Evolutionary conservation across 768 basidiomycete species (phyloP), one percentile per base, ranked within the genome.

Genomic region (Termitomyces sp.): DNA sequence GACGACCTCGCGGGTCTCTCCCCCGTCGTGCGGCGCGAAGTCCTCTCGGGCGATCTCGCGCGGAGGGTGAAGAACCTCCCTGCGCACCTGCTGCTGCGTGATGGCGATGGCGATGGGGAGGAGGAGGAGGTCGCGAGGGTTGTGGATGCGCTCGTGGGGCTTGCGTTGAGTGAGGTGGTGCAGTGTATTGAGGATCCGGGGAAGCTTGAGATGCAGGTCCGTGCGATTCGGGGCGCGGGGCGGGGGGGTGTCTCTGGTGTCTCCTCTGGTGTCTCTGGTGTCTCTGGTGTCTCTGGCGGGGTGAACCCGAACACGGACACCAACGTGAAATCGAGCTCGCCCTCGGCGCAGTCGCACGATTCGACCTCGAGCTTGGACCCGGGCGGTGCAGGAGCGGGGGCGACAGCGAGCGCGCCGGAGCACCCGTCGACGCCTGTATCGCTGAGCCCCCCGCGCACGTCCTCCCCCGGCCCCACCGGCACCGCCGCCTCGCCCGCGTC

Each of bases 351-450:
- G 62, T 89, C 88, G 6, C 89, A 89, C 62, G 88, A 89, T n/a
- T n/a, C n/a, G n/a, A n/a, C n/a, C 70, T 90, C 90, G 1, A 80
- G 84, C 33, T 71, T 85, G n/a, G 33, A 8, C 8, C 74, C 88
- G 32, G 87, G 89, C 63, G 79, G 83, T 6, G 82, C 78, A 57
- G 78, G 82, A 7, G 71, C 84, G 26, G 82, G 82, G 62, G 88
- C 89, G 2, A 91, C 89, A 4, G 92, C 91, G 2, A 91, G 89
- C 51, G 91, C 91, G n/a, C 92, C 92, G 0, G 92, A 94, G 67
- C 91, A 93, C 61, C 92, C 92, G 0, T 90, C 88, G 7, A 93
- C 92, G 0, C 92, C 92, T 1, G 83, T 93, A 13, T 93, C 91
- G 1, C 79, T 91, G 59, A 84, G 84, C 58, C 83, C 92, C 2